These are phyloP conservation scores for Sporobolomyces pararoseus DNA, from an alignment of 768 basidiomycete genomes.

Conservation along the genomic window DNA sequence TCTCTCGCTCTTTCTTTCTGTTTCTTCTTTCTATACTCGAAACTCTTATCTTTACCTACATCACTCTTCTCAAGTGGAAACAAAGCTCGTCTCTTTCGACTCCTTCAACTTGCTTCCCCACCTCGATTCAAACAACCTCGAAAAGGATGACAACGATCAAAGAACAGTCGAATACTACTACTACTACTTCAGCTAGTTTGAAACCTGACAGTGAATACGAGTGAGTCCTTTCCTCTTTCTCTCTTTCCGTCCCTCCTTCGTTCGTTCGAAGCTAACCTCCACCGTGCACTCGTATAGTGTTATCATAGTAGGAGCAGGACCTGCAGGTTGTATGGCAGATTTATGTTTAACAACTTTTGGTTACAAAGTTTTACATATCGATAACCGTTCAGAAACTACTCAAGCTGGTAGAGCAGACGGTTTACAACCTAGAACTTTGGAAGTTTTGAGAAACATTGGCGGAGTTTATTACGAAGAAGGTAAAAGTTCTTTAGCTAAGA, in stretches of 20 bases:
- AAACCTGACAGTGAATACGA: constrained; percentile 30
- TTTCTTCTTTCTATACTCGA: no score
- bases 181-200: not conserved
- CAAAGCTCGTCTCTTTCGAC: not conserved
- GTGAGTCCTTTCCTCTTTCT: constrained; percentile 4
- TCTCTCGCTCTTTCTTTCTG: no score
- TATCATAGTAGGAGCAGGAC: constrained; percentile 40
- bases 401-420: constrained; percentile 37
- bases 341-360: constrained; percentile 43
- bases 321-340: constrained; percentile 44
- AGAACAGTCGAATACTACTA: constrained; percentile 3
- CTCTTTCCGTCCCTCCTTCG: no score
- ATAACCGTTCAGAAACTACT: constrained; percentile 27
- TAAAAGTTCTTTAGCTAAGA: constrained; percentile 41
- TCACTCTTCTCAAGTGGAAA: no score
- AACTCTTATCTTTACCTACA: no score
- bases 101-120: not conserved
- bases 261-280: not conserved
- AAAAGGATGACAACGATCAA: constrained; percentile 8
- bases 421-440: constrained; percentile 43
- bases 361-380: constrained; percentile 44
- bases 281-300: constrained; percentile 8
- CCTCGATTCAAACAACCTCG: not conserved
- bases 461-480: constrained; percentile 41
- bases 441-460: constrained; percentile 45